Percentiles rank a stretch among this genome's conserved stretches.
phyloP scores from a whole-genome alignment of 176 grass and related monocot genomes.

The Dendrocalamus sinicus region DNA sequence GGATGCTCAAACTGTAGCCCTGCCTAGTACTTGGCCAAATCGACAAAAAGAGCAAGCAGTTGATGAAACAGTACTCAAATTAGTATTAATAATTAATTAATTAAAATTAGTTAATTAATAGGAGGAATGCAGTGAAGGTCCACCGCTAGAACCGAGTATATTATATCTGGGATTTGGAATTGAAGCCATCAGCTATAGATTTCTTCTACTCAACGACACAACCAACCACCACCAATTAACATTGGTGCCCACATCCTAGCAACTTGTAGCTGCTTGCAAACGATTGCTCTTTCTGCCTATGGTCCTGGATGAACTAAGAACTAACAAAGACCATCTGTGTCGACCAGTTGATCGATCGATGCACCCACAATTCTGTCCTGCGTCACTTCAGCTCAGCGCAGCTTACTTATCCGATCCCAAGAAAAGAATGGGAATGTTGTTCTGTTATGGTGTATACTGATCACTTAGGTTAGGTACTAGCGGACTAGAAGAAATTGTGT shows the following conservation, averaged over 20 bases:
- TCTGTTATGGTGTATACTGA: not conserved
- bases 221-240: not conserved
- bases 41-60: no score
- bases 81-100: no score
- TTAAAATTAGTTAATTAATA: no score
- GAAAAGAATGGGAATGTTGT: not conserved
- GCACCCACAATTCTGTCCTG: not conserved
- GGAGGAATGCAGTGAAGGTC: not conserved
- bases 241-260: not conserved
- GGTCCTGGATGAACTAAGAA: no score
- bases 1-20: no score
- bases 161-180: not conserved
- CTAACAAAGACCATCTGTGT: not conserved
- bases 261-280: not conserved
- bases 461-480: not conserved
- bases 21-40: no score
- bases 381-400: no score
- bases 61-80: no score
- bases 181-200: not conserved
- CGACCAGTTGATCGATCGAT: not conserved
- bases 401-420: not conserved
- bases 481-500: not conserved
- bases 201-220: not conserved
- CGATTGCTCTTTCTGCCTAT: not conserved
- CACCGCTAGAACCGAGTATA: no score